These are phyloP conservation scores for Nemania abortiva DNA, from an alignment of 2,329 filamentous ascomycete species.

Conservation along the genomic window DNA sequence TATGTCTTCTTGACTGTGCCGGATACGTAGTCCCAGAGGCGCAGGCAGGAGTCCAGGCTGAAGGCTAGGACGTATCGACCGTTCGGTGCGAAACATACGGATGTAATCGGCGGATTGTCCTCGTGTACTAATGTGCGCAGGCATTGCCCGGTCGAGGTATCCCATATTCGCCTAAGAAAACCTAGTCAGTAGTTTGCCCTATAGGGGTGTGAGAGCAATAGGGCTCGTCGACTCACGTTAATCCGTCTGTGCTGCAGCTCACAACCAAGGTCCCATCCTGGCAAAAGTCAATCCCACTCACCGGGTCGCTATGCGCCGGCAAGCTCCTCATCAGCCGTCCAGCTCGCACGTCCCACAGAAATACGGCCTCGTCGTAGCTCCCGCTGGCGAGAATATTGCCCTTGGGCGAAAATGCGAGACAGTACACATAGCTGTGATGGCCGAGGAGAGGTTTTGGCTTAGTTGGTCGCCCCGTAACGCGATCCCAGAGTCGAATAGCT, in stretches of 20 bases:
- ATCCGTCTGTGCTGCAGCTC: constrained; percentile 89
- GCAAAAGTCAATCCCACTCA: constrained; percentile 93
- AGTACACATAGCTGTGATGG: constrained; percentile 97
- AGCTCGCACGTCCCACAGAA: constrained; percentile 94
- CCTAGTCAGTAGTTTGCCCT: not conserved
- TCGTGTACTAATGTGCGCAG: constrained; percentile 95
- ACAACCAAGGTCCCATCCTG: constrained; percentile 91
- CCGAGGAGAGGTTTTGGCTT: constrained; percentile 75
- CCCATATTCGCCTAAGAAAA: constrained; percentile 81
- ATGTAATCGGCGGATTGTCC: constrained; percentile 90
- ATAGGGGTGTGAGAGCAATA: not conserved
- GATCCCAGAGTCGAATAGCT: constrained; percentile 91
- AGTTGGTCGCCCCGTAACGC: constrained; percentile 69
- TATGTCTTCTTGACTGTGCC: constrained; percentile 97
- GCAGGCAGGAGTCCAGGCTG: constrained; percentile 88
- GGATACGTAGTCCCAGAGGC: constrained; percentile 94
- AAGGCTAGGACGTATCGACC: constrained; percentile 93
- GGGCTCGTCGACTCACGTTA: constrained; percentile 70
- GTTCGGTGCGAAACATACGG: constrained; percentile 93
- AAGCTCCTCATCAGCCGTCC: constrained; percentile 89
- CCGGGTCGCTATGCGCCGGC: constrained; percentile 94
- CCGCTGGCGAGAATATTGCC: constrained; percentile 97
- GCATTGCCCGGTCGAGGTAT: constrained; percentile 94
- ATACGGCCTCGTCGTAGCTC: constrained; percentile 96
- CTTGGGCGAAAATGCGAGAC: constrained; percentile 94